Conservation (phyloP, 495 filamentous ascomycete species). For the Aspergillus egyptiacus region DNA sequence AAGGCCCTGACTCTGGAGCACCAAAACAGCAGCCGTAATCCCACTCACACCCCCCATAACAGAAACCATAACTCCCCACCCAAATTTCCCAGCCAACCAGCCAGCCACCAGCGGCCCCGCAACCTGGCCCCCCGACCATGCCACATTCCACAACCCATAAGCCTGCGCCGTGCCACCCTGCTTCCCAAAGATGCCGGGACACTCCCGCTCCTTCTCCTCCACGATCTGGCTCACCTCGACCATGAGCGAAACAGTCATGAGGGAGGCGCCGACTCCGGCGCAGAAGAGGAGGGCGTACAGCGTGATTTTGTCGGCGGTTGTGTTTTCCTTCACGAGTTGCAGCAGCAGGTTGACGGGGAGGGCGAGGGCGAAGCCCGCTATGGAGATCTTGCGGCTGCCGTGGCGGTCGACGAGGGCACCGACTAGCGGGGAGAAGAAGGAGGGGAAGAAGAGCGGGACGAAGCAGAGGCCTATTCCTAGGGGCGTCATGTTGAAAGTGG, state of each 20-base stretch:
- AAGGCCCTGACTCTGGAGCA: neutral
- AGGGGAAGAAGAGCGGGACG: constrained; percentile 45
- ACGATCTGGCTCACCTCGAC: constrained; percentile 33
- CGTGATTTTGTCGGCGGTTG: constrained; percentile 25
- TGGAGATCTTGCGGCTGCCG: constrained; percentile 45
- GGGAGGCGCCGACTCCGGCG: constrained; percentile 28
- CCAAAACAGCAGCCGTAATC: constrained; percentile 21
- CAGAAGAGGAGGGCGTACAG: constrained; percentile 31
- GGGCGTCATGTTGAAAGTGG: constrained; percentile 53
- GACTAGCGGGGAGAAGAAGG: constrained; percentile 28
- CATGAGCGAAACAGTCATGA: constrained; percentile 33
- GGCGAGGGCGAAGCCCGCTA: constrained; percentile 43
- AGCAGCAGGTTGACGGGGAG: constrained; percentile 47
- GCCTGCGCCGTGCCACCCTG: constrained; percentile 53
- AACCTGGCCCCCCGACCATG: constrained; percentile 56
- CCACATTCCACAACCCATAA: constrained; percentile 55
- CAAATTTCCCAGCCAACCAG: constrained; percentile 26
- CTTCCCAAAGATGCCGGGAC: constrained; percentile 43
- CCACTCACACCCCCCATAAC: constrained; percentile 30
- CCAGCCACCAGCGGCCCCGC: constrained; percentile 54
- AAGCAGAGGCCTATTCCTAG: constrained; percentile 55
- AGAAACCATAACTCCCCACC: constrained; percentile 38
- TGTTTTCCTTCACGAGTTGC: constrained; percentile 37
- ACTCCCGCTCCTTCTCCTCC: constrained; percentile 26
- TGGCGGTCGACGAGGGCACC: constrained; percentile 42